Base-by-base conservation (phyloP, 352 stramenopile species). In the Phytopythium oedochilum region DNA sequence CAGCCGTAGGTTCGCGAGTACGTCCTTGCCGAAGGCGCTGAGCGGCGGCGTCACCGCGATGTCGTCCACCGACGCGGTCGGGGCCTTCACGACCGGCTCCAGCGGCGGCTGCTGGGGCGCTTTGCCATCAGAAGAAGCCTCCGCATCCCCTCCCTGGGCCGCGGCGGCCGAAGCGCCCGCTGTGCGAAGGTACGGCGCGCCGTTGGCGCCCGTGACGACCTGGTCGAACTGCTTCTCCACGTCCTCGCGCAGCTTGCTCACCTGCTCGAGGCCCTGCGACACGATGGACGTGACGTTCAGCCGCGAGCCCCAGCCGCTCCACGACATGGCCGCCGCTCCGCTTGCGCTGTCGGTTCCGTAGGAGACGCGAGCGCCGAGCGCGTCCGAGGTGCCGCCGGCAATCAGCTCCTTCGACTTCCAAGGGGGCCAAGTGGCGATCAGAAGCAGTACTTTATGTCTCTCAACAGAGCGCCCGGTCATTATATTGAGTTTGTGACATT, bases 191-290 rank as follows among this genome's bases (percentile, higher is more conserved):
- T 53, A 43, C 8, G 29, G 45, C 10, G 52, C 26, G 31, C 50
- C 43, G 25, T 60, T 64, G 5, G 58, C 61, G 43, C 70, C 66
- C 20, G 77, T 68, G 35, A 94, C 79, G 35, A 83, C 79, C 57
- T 94, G 78, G 46, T 94, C 84, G 53, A 94, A 94, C 55, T 89
- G 85, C 64, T 94, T 94, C 64, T 94, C 84, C 49, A 94, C 84
- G 58, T 94, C 84, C 61, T 94, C 84, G 22, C 83, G 83, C 54
- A 94, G 68, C 73, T 72, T 90, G 39, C 66, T 76, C 52, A 94
- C 84, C 60, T 94, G 84, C 59, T 94, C 84, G 31, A 94, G 64
- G 15, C 84, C 84, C 59, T 92, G 84, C 18, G 79, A 88, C 32
- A 94, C 84, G 65, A 94, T 87, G 32, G 77, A 89, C 60, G 83